phyloP scores from a whole-genome alignment of 2,329 filamentous ascomycete genomes.

The Elsinoe fawcettii region DNA sequence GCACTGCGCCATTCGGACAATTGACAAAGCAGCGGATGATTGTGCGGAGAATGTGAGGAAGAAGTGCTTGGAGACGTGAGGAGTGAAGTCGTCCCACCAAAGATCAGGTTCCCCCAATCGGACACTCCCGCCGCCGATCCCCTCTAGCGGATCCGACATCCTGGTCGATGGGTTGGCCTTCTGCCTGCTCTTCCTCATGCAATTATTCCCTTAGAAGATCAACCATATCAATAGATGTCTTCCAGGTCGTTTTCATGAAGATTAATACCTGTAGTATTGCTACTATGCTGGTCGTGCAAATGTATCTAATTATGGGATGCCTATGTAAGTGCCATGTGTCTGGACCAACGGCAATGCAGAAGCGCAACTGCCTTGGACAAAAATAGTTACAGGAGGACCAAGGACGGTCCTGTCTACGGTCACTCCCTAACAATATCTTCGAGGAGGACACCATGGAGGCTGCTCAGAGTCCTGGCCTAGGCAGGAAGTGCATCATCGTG shows the following conservation, averaged over 20 bases:
- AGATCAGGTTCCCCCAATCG: slow-evolving; percentile 3
- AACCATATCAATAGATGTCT: background rate
- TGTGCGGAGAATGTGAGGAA: background rate
- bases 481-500: no score
- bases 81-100: slow-evolving; percentile 1
- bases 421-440: no score
- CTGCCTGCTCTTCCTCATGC: background rate
- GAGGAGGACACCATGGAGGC: no score
- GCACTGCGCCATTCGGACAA: background rate
- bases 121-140: background rate
- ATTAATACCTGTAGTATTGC: no score
- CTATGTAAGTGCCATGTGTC: background rate
- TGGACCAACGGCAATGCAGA: slow-evolving; percentile 10
- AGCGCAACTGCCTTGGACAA: background rate
- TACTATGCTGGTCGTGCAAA: no score
- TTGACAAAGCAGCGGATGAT: background rate
- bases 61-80: background rate
- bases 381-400: background rate
- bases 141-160: background rate
- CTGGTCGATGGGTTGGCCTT: background rate
- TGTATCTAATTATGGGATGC: background rate
- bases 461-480: no score
- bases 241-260: background rate
- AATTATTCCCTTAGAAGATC: background rate
- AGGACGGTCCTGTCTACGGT: background rate